phyloP scores from a whole-genome alignment of 257 asterid species.

The Catharanthus roseus region DNA sequence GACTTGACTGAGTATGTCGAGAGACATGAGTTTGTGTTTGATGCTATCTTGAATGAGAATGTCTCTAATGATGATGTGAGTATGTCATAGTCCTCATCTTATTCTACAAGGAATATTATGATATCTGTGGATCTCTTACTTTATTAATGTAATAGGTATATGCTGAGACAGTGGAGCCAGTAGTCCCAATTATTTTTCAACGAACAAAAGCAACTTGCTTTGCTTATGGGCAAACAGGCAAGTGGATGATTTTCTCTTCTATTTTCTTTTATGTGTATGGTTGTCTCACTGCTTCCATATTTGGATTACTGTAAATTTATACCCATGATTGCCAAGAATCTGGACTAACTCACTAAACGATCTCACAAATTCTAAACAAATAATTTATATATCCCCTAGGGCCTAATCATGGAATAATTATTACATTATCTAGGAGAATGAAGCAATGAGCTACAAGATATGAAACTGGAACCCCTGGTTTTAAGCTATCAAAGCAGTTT shows the following conservation, averaged over 20 bases:
- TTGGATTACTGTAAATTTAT: neutral
- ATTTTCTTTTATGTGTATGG: neutral
- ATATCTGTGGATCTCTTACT: constrained; percentile 1
- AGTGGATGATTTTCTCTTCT: constrained; percentile 4
- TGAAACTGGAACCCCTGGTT: neutral
- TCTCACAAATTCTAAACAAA: neutral
- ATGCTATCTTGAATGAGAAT: constrained; percentile 82
- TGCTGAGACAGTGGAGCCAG: constrained; percentile 81
- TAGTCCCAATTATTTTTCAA: constrained; percentile 80
- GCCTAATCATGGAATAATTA: neutral
- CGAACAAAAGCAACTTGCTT: constrained; percentile 95
- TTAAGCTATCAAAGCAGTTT: neutral
- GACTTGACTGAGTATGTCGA: constrained; percentile 86
- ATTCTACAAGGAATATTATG: neutral
- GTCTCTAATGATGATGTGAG: constrained; percentile 86
- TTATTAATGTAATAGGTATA: constrained; percentile 43
- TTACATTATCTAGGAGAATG: neutral
- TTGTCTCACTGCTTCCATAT: neutral
- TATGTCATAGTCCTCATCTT: neutral
- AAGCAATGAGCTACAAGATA: neutral
- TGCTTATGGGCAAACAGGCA: constrained; percentile 76
- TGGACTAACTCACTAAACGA: neutral
- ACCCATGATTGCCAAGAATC: neutral
- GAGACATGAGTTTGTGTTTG: constrained; percentile 87
- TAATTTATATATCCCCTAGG: neutral